Evolutionary conservation across 2,329 filamentous ascomycete species (phyloP).

Genomic region (Grosmannia serpens): DNA sequence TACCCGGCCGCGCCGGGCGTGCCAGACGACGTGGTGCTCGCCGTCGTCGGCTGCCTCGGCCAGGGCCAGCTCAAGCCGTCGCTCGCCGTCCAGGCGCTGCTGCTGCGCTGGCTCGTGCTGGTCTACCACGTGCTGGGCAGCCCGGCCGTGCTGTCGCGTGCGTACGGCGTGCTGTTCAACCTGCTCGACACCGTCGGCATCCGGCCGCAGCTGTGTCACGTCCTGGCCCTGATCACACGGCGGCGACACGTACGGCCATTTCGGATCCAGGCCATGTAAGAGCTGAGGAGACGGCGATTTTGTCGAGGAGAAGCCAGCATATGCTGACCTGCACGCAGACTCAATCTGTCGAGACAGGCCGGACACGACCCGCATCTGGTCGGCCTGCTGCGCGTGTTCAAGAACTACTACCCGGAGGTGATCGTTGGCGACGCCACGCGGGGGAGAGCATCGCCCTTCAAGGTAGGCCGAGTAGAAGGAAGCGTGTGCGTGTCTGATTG

Average conservation of each 20-base stretch:
- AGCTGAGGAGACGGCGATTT: not conserved
- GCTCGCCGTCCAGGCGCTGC: conserved; percentile 54
- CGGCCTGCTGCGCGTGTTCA: conserved; percentile 69
- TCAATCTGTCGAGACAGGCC: conserved; percentile 45
- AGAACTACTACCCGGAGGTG: conserved; percentile 84
- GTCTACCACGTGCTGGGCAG: conserved; percentile 54
- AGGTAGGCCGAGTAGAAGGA: conserved; percentile 24
- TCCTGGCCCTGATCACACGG: conserved; percentile 67
- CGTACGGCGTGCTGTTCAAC: conserved; percentile 70
- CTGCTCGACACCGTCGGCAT: conserved; percentile 70
- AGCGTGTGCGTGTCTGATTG: not conserved
- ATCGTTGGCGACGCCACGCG: conserved; percentile 59
- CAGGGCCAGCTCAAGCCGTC: conserved; percentile 67
- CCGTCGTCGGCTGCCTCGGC: conserved; percentile 61
- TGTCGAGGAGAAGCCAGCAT: not conserved
- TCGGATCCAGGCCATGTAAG: conserved; percentile 64
- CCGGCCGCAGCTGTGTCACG: conserved; percentile 56
- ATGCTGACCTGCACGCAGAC: conserved; percentile 23
- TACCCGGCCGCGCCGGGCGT: conserved; percentile 57
- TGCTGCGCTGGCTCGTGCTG: conserved; percentile 70
- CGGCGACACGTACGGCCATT: conserved; percentile 76
- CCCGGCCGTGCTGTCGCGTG: conserved; percentile 48
- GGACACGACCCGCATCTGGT: conserved; percentile 65
- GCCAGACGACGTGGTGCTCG: conserved; percentile 47
- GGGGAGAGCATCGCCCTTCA: conserved; percentile 51